A percentile compares a stretch with the other conserved stretches of the same genome.
Evolutionary conservation across 164 flowering plant species (phyloP).

Genomic region (Magnolia officinalis): DNA sequence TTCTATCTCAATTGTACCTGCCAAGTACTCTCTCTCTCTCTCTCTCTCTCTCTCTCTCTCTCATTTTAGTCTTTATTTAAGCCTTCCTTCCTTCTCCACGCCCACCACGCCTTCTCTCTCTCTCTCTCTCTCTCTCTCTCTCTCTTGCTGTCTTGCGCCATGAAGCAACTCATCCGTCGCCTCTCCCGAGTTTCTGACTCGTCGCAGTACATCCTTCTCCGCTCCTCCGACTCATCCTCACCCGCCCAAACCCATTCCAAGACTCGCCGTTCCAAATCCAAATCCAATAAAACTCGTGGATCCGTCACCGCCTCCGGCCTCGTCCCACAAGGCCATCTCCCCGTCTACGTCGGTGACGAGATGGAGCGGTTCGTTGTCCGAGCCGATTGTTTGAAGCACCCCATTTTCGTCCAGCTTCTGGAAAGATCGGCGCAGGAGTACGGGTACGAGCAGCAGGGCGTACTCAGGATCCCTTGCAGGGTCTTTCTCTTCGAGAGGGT

Average conservation of each 20-base stretch:
- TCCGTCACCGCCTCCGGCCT: constrained; percentile 4
- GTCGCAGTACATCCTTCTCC: constrained; percentile 54
- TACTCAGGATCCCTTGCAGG: constrained; percentile 70
- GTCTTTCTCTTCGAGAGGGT: constrained; percentile 64
- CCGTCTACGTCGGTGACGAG: constrained; percentile 93
- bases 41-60: neutral
- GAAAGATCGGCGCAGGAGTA: constrained; percentile 81
- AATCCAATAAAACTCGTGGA: constrained; percentile 5
- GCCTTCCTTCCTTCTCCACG: neutral
- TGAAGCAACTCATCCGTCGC: constrained; percentile 66
- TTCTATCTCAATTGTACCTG: constrained; percentile 1
- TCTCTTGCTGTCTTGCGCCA: constrained; percentile 16
- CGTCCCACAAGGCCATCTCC: constrained; percentile 79
- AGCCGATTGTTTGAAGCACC: constrained; percentile 77
- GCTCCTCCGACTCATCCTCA: constrained; percentile 25
- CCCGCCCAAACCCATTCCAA: neutral
- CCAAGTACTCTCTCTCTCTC: constrained; percentile 3
- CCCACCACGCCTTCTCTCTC: neutral
- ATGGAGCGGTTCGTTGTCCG: constrained; percentile 81
- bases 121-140: neutral
- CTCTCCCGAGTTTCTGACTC: constrained; percentile 71
- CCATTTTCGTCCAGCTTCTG: constrained; percentile 56
- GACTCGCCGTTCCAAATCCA: constrained; percentile 8
- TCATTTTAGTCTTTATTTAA: neutral
- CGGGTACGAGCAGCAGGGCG: constrained; percentile 92